These are phyloP conservation scores for Chenopodium quinoa DNA, from an alignment of 148 eudicot species.

Conservation along the genomic window DNA sequence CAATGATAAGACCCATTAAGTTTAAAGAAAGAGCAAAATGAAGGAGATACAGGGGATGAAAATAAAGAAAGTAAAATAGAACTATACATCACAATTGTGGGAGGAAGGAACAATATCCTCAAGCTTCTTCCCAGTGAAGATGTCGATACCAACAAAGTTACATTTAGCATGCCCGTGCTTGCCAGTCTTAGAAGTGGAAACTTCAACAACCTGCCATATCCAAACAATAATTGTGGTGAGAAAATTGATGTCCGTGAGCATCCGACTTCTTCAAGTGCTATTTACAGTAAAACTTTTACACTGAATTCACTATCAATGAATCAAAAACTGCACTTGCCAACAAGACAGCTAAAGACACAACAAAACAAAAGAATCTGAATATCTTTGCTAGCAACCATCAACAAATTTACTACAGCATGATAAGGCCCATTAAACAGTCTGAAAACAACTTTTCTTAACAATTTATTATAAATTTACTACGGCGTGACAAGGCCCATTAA, in stretches of 20 bases:
- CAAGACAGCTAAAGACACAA: background rate
- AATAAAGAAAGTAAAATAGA: too few species aligned
- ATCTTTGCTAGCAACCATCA: background rate
- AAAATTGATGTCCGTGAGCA: background rate
- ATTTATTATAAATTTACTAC: background rate
- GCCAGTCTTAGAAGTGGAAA: conserved; percentile 85
- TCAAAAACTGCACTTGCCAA: background rate
- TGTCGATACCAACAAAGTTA: conserved; percentile 77
- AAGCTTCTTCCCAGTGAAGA: conserved; percentile 74
- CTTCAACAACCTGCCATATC: conserved; percentile 66
- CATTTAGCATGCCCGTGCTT: conserved; percentile 91
- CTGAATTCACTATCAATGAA: background rate
- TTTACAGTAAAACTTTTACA: background rate
- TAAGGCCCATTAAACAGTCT: background rate
- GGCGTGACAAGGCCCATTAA: background rate
- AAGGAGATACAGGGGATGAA: background rate
- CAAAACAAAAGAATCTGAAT: background rate
- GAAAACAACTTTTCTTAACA: background rate
- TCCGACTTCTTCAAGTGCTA: background rate
- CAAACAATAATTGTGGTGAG: background rate
- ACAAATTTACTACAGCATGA: background rate
- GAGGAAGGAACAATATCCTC: conserved; percentile 85
- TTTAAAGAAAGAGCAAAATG: background rate
- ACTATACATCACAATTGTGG: conserved; percentile 72
- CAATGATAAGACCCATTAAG: background rate